Base-by-base conservation (phyloP, 2,329 filamentous ascomycete species). In the Aspergillus pseudoviridinutans region DNA sequence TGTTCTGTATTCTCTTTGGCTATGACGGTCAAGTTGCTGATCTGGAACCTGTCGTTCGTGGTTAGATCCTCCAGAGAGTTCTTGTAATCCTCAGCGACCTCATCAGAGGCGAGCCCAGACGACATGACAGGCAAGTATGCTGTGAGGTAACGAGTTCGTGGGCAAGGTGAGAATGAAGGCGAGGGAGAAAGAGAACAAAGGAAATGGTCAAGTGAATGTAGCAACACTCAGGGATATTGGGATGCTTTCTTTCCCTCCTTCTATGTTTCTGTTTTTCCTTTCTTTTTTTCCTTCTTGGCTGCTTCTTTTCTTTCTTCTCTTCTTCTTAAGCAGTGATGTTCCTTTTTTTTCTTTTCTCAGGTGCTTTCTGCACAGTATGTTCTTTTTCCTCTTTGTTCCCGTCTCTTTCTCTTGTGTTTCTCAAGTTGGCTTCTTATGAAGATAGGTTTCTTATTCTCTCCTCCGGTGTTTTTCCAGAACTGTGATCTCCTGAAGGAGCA, bases 1-100 rank as follows among this genome's bases (percentile, higher is more conserved):
- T 97, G 90, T 76, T 96, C 92, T 64, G 92, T 97, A 70, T 96
- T 96, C 76, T 99, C 94, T 75, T 95, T 91, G 59, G 94, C 94
- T 77, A 99, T 97, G 74, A 96, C 87, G 61, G 94, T 99, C 78
- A 99, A 79, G 78, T 95, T 97, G 82, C 90, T 93, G 75, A 99
- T 99, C 78, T 97, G 93, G 76, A 91, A 91, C 71, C 92, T 88
- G 77, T 91, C 91, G 78, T 97, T 97, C 72, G 87, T 84, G 64
- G 89, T 90, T 69, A 99, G 82, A 76, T 97, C 93, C 78, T 96
- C 90, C 72, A 99, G 81, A 55, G 92, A 94, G 71, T 91, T 90
- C 74, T 89, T 90, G 79, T 96, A 99, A 78, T 97, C 94, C 76
- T 93, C 89, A 62, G 92, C 92, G 67, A 99, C 91, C 78, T 96